Conservation (phyloP, 805 yeast species). For the Tetrapisispora arboricola region DNA sequence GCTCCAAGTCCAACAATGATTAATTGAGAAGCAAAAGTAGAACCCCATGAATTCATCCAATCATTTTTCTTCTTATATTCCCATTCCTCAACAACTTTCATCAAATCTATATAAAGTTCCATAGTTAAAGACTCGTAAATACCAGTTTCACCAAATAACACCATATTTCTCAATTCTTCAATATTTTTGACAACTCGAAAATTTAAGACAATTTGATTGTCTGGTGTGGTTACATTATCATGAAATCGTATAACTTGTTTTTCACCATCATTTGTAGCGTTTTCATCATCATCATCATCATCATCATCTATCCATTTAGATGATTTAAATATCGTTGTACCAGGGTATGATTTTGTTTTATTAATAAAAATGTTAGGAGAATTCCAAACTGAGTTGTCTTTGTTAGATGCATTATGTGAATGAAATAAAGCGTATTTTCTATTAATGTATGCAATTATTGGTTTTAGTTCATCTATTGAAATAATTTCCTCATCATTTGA, state of each 20-base stretch:
- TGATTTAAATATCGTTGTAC: slow-evolving; percentile 19
- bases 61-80: slow-evolving; percentile 35
- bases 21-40: slow-evolving; percentile 48
- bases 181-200: slow-evolving; percentile 39
- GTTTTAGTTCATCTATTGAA: slow-evolving; percentile 47
- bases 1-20: slow-evolving; percentile 51
- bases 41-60: slow-evolving; percentile 47
- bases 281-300: slow-evolving; percentile 14
- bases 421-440: slow-evolving; percentile 6
- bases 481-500: slow-evolving; percentile 49
- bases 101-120: slow-evolving; percentile 48
- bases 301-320: slow-evolving; percentile 15
- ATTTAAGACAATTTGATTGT: slow-evolving; percentile 24
- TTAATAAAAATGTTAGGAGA: slow-evolving; percentile 23
- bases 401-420: slow-evolving; percentile 1
- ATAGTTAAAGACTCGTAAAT: slow-evolving; percentile 42
- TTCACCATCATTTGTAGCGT: slow-evolving; percentile 6
- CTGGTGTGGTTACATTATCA: slow-evolving; percentile 17
- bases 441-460: slow-evolving; percentile 41
- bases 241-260: slow-evolving; percentile 29
- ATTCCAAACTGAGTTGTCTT: slow-evolving; percentile 16
- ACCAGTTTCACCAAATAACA: slow-evolving; percentile 31
- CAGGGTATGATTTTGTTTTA: slow-evolving; percentile 22
- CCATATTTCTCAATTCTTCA: slow-evolving; percentile 33
- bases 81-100: slow-evolving; percentile 44